phyloP scores from a whole-genome alignment of 495 filamentous ascomycete genomes.

The Lophium mytilinum region DNA sequence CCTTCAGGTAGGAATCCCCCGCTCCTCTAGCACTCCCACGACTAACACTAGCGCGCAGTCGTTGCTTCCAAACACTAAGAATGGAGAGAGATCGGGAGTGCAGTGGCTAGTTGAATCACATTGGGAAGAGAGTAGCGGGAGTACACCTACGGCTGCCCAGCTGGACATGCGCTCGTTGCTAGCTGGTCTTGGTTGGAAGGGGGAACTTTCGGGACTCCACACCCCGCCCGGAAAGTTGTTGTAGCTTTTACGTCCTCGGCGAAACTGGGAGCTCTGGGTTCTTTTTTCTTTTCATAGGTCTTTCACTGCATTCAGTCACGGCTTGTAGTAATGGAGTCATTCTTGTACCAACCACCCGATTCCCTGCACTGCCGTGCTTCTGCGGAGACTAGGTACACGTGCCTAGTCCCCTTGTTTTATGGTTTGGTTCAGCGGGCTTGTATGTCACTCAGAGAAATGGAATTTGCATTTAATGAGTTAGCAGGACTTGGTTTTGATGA shows the following conservation, averaged over 20 bases:
- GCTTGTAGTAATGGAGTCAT: constrained; percentile 11
- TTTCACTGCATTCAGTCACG: constrained; percentile 19
- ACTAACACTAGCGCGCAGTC: background rate
- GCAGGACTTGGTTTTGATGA: too few species aligned
- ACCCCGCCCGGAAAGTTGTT: constrained; percentile 6
- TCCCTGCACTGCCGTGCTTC: too few species aligned
- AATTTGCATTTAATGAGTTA: too few species aligned
- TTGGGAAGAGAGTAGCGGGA: background rate
- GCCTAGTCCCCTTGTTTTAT: too few species aligned
- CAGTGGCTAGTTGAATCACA: background rate
- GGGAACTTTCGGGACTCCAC: background rate
- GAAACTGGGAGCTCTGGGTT: constrained; percentile 25
- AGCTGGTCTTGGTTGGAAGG: background rate
- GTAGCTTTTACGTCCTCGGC: constrained; percentile 25
- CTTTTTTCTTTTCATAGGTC: constrained; percentile 9
- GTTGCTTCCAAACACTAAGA: background rate
- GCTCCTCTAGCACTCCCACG: background rate
- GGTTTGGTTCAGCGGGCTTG: too few species aligned
- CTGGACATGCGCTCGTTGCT: constrained; percentile 6
- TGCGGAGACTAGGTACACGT: too few species aligned
- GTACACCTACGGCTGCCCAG: background rate
- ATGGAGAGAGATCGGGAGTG: background rate
- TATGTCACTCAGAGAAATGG: too few species aligned
- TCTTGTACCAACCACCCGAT: background rate
- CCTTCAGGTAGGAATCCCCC: constrained; percentile 55